Base-by-base conservation (phyloP, 208 protist genomes). In the Trypanosoma congolense region DNA sequence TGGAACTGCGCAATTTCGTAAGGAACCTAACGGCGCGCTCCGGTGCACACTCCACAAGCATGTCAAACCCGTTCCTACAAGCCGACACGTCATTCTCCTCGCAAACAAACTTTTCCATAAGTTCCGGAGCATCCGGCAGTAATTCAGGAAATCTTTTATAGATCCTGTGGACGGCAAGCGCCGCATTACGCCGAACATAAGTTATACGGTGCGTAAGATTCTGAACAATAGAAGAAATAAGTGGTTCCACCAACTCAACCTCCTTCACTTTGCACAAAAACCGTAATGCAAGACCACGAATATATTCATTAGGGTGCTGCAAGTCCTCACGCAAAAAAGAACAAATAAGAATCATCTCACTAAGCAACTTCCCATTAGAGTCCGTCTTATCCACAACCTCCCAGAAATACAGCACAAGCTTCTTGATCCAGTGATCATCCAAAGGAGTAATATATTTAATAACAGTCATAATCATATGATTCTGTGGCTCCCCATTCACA, bases 331-430 rank as follows among this genome's bases (percentile, higher is more conserved):
- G 80, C 42, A 99, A 74, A 65, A 92, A 93, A 55, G 94, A 96
- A 74, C 97, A 99, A 53, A 98, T 96, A 48, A 99, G 90, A 68
- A 99, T 99, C 72, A 99, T 98, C 62, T 98, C 96, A 19, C 78
- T 90, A 33, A 97, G 81, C 22, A 99, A 80, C 45, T 98, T 97
- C 54, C 97, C 98, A 51, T 96, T 82, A 9, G 82, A 61, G 51
- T 95, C 87, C 9, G 74, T 92, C 83, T 98, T 99, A 49, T 99
- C 96, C 4, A 98, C 79, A 18, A 97, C 84, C 71, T 99, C 97
- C 83, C 90, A 99, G 72, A 98, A 99, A 65, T 99, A 92, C 9
- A 99, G 71, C 3, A 98, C 78, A 5, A 99, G 75, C 70, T 99
- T 99, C 69, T 99, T 99, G 44, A 99, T 79, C 47, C 80, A 57